These are phyloP conservation scores for Cordyceps militaris DNA, from an alignment of 2,329 filamentous ascomycete genomes.

Conservation along the genomic window DNA sequence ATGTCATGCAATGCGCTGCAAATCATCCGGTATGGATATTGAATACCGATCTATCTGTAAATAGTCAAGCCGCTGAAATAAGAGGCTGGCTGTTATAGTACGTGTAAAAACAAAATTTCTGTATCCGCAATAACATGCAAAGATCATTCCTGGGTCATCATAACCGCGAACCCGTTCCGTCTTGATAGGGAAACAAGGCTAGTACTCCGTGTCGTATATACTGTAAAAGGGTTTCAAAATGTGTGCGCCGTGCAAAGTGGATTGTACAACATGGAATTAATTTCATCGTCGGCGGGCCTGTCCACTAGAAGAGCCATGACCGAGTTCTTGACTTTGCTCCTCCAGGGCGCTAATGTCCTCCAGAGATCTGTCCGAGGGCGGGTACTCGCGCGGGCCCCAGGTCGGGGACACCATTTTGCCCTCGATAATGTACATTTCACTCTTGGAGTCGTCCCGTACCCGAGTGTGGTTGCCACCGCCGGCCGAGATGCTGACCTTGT, in stretches of 20 bases:
- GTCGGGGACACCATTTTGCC: constrained; percentile 20
- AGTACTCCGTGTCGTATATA: not conserved
- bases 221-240: not conserved
- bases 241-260: not conserved
- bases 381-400: constrained; percentile 18
- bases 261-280: not conserved
- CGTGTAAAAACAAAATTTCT: constrained; percentile 1
- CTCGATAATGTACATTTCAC: constrained; percentile 32
- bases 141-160: not conserved
- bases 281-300: not conserved
- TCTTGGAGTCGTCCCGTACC: constrained; percentile 21
- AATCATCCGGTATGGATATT: not conserved
- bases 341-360: constrained; percentile 27
- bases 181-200: not conserved
- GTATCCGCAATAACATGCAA: not conserved
- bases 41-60: not conserved
- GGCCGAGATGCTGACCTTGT: constrained; percentile 2
- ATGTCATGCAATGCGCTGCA: not conserved
- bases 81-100: not conserved
- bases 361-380: constrained; percentile 18
- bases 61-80: not conserved
- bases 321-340: constrained; percentile 25
- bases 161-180: not conserved
- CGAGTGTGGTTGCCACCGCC: not conserved
- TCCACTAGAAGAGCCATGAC: constrained; percentile 2